Percentiles rank a stretch among this genome's conserved stretches.
These are phyloP conservation scores for Paramyrothecium roridum DNA, from an alignment of 2,329 filamentous ascomycete genomes.

Conservation along the genomic window DNA sequence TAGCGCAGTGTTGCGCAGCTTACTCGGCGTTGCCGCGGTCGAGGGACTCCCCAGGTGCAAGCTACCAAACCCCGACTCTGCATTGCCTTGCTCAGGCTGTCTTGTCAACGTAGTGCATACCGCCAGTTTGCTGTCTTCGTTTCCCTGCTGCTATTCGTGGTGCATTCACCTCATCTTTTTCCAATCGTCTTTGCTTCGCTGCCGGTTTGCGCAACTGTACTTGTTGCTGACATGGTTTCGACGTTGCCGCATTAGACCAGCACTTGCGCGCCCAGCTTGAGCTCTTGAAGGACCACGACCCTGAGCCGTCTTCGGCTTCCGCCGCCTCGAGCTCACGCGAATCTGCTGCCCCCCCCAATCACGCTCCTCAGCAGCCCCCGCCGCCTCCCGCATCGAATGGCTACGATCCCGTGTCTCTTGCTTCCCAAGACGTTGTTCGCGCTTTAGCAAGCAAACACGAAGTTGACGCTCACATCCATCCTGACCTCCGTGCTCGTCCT, in stretches of 20 bases:
- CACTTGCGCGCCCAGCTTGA: constrained; percentile 41
- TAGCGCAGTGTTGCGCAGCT: neutral
- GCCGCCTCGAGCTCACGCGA: constrained; percentile 23
- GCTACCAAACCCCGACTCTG: too few relatives aligned
- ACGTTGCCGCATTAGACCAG: constrained; percentile 27
- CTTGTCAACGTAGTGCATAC: too few relatives aligned
- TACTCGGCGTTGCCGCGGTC: neutral
- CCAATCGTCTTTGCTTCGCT: neutral
- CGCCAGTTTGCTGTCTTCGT: neutral
- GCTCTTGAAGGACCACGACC: constrained; percentile 37
- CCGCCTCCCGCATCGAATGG: constrained; percentile 36
- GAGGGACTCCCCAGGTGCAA: too few relatives aligned
- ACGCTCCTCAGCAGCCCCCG: constrained; percentile 22
- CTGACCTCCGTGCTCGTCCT: constrained; percentile 38
- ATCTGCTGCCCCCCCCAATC: constrained; percentile 10
- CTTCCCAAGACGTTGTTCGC: constrained; percentile 30
- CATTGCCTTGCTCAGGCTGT: too few relatives aligned
- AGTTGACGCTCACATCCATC: constrained; percentile 45
- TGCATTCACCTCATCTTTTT: neutral
- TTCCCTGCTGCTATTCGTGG: neutral
- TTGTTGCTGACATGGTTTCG: constrained; percentile 15
- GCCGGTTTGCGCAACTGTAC: neutral
- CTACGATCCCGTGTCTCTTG: constrained; percentile 37
- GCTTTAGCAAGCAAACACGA: constrained; percentile 31
- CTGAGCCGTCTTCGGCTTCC: constrained; percentile 25